These are phyloP conservation scores for Euphorbia tirucalli DNA, from an alignment of 345 rosid species.

Conservation along the genomic window DNA sequence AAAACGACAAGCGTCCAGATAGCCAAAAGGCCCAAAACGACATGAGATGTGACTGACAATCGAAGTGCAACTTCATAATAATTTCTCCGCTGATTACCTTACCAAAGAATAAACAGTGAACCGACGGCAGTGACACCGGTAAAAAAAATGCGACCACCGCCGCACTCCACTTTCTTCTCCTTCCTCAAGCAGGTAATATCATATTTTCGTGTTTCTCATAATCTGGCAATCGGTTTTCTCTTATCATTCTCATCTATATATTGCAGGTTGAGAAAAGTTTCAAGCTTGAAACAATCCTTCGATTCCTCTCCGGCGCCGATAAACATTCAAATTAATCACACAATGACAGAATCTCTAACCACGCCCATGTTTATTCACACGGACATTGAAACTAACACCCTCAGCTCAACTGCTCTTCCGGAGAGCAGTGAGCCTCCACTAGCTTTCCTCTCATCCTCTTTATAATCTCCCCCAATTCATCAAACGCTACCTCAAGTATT, in stretches of 20 bases:
- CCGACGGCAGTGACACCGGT: not conserved
- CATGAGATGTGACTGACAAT: no score
- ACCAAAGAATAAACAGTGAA: no score
- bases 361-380: conserved; percentile 37
- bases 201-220: not conserved
- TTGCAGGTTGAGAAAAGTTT: conserved; percentile 46
- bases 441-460: conserved; percentile 39
- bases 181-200: conserved; percentile 39
- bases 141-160: conserved; percentile 29
- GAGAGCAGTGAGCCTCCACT: conserved; percentile 48
- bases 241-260: no score
- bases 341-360: conserved; percentile 31
- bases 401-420: conserved; percentile 14
- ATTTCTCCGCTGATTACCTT: not conserved
- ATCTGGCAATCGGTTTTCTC: not conserved
- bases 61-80: no score
- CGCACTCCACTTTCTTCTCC: conserved; percentile 41
- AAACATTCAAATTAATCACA: conserved; percentile 3
- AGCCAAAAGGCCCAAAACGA: no score
- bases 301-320: conserved; percentile 9
- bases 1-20: no score
- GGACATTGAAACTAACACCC: not conserved
- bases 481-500: conserved; percentile 22
- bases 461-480: conserved; percentile 19
- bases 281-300: conserved; percentile 29